Conservation (phyloP, 2,329 filamentous ascomycete species). For the Septoria petroselini region DNA sequence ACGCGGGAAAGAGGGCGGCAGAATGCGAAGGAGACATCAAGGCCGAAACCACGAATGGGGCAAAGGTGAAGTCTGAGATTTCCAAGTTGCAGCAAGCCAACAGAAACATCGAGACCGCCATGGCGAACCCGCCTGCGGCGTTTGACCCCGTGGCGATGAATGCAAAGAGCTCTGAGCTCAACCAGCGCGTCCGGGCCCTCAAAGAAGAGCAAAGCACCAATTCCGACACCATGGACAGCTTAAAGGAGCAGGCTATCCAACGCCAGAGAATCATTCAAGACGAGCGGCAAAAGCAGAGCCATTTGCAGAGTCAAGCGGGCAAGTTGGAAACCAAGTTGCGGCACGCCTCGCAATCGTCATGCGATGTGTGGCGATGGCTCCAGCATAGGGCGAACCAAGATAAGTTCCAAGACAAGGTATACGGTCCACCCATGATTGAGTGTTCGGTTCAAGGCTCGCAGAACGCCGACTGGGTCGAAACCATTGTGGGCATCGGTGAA, state of each 20-base stretch:
- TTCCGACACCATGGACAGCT: conserved; percentile 37
- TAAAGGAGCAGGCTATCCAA: conserved; percentile 38
- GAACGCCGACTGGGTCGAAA: conserved; percentile 62
- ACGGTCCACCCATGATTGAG: conserved; percentile 74
- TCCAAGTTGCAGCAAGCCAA: conserved; percentile 50
- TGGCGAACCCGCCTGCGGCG: conserved; percentile 60
- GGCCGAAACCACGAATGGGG: conserved; percentile 43
- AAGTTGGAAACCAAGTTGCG: conserved; percentile 67
- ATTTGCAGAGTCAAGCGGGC: conserved; percentile 70
- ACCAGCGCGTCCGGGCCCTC: conserved; percentile 45
- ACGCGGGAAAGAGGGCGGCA: conserved; percentile 39
- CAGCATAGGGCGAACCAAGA: conserved; percentile 58
- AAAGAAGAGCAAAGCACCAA: conserved; percentile 45
- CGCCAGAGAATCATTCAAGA: conserved; percentile 41
- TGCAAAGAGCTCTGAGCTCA: conserved; percentile 63
- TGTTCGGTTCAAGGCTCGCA: conserved; percentile 73
- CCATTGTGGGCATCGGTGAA: conserved; percentile 53
- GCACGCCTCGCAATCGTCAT: conserved; percentile 60
- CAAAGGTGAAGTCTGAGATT: conserved; percentile 37
- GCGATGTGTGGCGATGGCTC: conserved; percentile 77
- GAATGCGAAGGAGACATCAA: conserved; percentile 40
- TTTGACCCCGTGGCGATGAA: conserved; percentile 72
- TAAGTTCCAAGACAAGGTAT: conserved; percentile 71
- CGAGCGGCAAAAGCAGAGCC: conserved; percentile 52
- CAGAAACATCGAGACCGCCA: conserved; percentile 59